Conservation (phyloP, 352 stramenopile species). For the Discostella stelligera region DNA sequence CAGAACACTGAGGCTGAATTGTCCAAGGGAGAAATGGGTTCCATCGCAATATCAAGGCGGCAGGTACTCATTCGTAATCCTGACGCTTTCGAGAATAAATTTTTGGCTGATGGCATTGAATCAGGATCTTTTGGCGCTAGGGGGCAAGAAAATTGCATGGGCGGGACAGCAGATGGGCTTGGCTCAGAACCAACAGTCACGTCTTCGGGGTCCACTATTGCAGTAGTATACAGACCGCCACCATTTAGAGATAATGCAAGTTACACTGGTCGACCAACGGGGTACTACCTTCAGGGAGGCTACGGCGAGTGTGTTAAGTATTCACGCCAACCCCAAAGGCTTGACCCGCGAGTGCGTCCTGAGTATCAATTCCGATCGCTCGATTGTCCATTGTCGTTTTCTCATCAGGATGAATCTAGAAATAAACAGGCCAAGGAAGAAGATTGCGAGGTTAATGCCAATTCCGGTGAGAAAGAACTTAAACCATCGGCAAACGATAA, state of each 20-base stretch:
- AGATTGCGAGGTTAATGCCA: neutral
- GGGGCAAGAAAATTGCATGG: neutral
- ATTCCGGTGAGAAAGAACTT: conserved; percentile 1
- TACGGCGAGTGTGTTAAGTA: neutral
- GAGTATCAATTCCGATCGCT: conserved; percentile 39
- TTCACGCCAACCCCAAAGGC: neutral
- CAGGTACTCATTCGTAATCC: conserved; percentile 91
- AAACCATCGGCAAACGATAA: neutral
- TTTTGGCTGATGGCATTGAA: conserved; percentile 43
- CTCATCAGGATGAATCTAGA: neutral
- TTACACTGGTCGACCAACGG: neutral
- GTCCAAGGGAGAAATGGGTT: conserved; percentile 35
- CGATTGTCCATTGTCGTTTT: conserved; percentile 13
- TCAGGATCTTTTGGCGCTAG: neutral
- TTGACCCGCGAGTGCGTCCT: neutral
- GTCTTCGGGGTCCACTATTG: neutral
- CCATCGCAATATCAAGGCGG: conserved; percentile 77
- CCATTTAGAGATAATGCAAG: conserved; percentile 10
- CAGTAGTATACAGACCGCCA: conserved; percentile 8
- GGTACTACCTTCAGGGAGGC: conserved; percentile 11
- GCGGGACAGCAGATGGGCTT: neutral
- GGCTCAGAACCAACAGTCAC: neutral
- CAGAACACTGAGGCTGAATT: conserved; percentile 86
- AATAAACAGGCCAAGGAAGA: neutral
- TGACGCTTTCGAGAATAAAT: conserved; percentile 94